A percentile compares a stretch with the other conserved stretches of the same genome.
Conservation (phyloP, 495 filamentous ascomycete genomes). For the Neurospora tetraspora region DNA sequence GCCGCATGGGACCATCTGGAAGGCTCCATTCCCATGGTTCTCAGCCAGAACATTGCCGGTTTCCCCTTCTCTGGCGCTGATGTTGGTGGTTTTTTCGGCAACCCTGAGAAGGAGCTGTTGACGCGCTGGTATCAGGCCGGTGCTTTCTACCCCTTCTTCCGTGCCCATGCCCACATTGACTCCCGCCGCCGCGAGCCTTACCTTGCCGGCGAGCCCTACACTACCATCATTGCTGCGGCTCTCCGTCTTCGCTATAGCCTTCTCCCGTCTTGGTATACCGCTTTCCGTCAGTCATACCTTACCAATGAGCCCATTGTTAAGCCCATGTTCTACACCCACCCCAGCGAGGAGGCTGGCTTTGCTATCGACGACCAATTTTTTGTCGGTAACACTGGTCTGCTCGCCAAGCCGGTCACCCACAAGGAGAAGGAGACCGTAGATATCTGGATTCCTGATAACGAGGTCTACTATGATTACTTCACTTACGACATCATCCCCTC, state of each 20-base stretch:
- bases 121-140: slow-evolving; percentile 95
- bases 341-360: slow-evolving; percentile 76
- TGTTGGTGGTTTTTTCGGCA: slow-evolving; percentile 96
- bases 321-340: slow-evolving; percentile 86
- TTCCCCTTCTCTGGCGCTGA: slow-evolving; percentile 94
- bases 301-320: slow-evolving; percentile 80
- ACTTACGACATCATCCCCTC: slow-evolving; percentile 66
- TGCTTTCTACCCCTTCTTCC: slow-evolving; percentile 97
- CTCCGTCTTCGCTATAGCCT: slow-evolving; percentile 82
- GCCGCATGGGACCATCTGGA: slow-evolving; percentile 87
- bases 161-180: slow-evolving; percentile 95
- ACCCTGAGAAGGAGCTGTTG: slow-evolving; percentile 81
- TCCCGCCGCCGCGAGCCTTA: slow-evolving; percentile 91
- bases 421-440: slow-evolving; percentile 62
- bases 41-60: slow-evolving; percentile 83
- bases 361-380: slow-evolving; percentile 90
- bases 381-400: slow-evolving; percentile 71
- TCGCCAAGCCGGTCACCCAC: slow-evolving; percentile 76
- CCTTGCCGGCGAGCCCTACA: slow-evolving; percentile 74
- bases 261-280: slow-evolving; percentile 92
- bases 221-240: slow-evolving; percentile 74
- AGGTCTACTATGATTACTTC: slow-evolving; percentile 92
- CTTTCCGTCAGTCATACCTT: slow-evolving; percentile 78
- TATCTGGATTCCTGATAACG: slow-evolving; percentile 77
- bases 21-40: slow-evolving; percentile 79